phyloP scores from a whole-genome alignment of 2,329 filamentous ascomycete genomes.

The Proliferodiscus dingleyae region DNA sequence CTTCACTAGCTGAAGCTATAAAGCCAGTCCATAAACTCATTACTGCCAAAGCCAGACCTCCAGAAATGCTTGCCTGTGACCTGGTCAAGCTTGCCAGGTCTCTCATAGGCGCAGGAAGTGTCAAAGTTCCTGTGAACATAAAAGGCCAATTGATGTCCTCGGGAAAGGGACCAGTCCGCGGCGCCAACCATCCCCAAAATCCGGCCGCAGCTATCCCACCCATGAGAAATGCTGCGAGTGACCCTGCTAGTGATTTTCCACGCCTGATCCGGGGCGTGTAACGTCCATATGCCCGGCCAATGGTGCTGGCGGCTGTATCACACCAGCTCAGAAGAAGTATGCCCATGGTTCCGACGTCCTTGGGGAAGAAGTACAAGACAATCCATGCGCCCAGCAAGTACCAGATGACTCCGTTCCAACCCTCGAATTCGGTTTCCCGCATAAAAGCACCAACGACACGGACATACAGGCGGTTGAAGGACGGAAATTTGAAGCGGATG shows the following conservation, averaged over 20 bases:
- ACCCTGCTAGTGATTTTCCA: conserved; percentile 90
- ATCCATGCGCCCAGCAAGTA: conserved; percentile 89
- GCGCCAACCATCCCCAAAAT: conserved; percentile 86
- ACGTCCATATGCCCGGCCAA: conserved; percentile 82
- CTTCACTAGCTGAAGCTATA: conserved; percentile 82
- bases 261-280: conserved; percentile 81
- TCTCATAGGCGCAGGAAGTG: conserved; percentile 58
- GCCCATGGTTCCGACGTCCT: conserved; percentile 86
- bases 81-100: conserved; percentile 57
- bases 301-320: conserved; percentile 92
- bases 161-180: conserved; percentile 58
- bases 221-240: conserved; percentile 73
- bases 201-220: conserved; percentile 77
- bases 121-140: conserved; percentile 74
- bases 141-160: conserved; percentile 67
- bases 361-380: conserved; percentile 81
- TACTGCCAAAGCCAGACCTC: conserved; percentile 67
- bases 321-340: conserved; percentile 95
- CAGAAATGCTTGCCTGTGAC: conserved; percentile 58
- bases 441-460: conserved; percentile 81
- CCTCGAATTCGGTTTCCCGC: conserved; percentile 90
- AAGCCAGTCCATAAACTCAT: conserved; percentile 88
- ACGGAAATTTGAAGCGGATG: conserved; percentile 74
- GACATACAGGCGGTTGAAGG: conserved; percentile 85
- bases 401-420: conserved; percentile 96